Evolutionary conservation across 2,329 filamentous ascomycete species (phyloP), one percentile per base, ranked within the genome.

Genomic region (Plenodomus tracheiphilus): DNA sequence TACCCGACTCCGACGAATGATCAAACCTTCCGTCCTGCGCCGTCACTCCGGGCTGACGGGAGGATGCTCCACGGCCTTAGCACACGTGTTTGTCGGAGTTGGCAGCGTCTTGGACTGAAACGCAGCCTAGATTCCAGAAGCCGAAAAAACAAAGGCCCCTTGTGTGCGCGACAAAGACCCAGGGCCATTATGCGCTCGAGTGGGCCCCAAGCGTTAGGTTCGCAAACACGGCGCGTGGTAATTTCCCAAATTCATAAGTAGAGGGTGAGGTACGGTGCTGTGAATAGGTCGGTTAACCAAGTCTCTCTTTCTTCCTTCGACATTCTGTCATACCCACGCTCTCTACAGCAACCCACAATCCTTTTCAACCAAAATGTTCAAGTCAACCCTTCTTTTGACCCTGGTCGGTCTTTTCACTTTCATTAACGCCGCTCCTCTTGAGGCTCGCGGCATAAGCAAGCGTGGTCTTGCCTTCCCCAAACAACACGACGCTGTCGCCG

Each of bases 391-490:
- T 51, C 48, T 68, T 44, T 41, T 67, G 49, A 55, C 64, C 63
- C 60, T 68, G 32, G 64, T 62, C 51, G 64, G 61, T 48, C 63
- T 68, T 45, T 56, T 60, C 36, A 47, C 62, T 25, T 47, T 68
- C 41, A 61, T 56, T 39, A 58, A 62, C 42, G 64, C 65, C n/a
- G 54, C 59, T 13, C 64, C 65, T 41, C 58, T 63, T 39, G 58
- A 59, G 49, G 17, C 50, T 9, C 62, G 65, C 22, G 53, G 43
- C 41, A 52, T 48, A 43, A 54, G 59, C 54, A 68, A 68, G 57
- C 64, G 64, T 50, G 65, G 65, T 52, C 54, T 67, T 58, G 62
- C 54, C n/a, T 68, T 65, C 43, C 61, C 61, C 39, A 65, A 63
- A 43, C 46, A 62, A 34, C 48, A 64, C 58, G 56, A 59, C 9